Percentiles rank a stretch among this genome's conserved stretches.
Evolutionary conservation across 768 basidiomycete genomes (phyloP).

Genomic region (Trametes meyenii): DNA sequence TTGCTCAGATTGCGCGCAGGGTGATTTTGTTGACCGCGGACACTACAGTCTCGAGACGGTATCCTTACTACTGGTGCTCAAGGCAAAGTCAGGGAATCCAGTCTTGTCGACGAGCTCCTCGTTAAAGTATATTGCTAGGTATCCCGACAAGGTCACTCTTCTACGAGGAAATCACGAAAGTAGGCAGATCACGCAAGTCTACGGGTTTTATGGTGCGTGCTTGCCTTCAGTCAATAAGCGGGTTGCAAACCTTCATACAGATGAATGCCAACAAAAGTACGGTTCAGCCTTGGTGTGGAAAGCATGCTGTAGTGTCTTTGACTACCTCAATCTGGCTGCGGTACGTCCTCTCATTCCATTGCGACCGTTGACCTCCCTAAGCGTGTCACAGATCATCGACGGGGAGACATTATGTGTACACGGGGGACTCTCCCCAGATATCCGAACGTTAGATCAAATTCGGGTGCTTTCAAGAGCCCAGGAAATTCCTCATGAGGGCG

Average conservation of each 20-base stretch:
- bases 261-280: constrained; percentile 98
- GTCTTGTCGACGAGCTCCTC: neutral
- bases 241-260: constrained; percentile 39
- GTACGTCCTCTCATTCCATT: constrained; percentile 45
- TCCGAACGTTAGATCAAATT: constrained; percentile 93
- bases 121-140: constrained; percentile 46
- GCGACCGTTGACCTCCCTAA: neutral
- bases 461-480: constrained; percentile 92
- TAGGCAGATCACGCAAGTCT: constrained; percentile 96
- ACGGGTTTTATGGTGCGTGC: constrained; percentile 91
- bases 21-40: constrained; percentile 97
- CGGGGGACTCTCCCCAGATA: constrained; percentile 94
- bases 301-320: constrained; percentile 95
- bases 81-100: constrained; percentile 65
- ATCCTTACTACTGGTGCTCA: constrained; percentile 83
- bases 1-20: constrained; percentile 49
- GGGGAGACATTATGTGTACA: constrained; percentile 92
- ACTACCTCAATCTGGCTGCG: constrained; percentile 92
- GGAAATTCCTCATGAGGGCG: constrained; percentile 98
- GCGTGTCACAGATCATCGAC: constrained; percentile 81
- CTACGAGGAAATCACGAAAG: constrained; percentile 97
- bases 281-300: constrained; percentile 96
- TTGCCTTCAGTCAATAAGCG: neutral
- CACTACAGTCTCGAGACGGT: constrained; percentile 97
- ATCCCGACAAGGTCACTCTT: constrained; percentile 90